Evolutionary conservation across 192 early-diverging fungal species (phyloP), one percentile per base, ranked within the genome.

Genomic region (Entophlyctis luteolus): DNA sequence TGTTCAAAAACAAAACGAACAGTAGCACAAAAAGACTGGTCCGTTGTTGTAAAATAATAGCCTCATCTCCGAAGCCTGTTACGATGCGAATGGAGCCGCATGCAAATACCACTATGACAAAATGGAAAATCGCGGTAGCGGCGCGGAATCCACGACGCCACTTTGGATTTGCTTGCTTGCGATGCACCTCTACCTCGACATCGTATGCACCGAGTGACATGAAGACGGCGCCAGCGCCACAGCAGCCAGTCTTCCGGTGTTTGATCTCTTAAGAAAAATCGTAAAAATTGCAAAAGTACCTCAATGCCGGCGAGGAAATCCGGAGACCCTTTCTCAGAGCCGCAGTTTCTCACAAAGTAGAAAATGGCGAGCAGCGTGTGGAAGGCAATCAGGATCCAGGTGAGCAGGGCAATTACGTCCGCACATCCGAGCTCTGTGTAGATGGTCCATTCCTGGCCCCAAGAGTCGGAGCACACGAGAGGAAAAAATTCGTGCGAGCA

Each of bases 241-340:
- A 82, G 67, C 77, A 82, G 27, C 77, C 77, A 68, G 71, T 63
- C 60, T 63, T 8, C 1, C 16, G 2, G 28, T 60, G 20, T 57
- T 12, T n/a, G n/a, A n/a, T n/a, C n/a, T n/a, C n/a, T n/a, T n/a
- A n/a, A 49, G 8, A 2, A 0, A 47, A 55, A 55, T 18, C 0
- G 1, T 0, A 55, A 22, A 48, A 48, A 3, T 34, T 33, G n/a
- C 4, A 48, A 32, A 2, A 5, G 16, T 8, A 63, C 78, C 58
- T 82, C 80, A 49, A 75, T 71, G 4, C 80, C 80, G 10, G 75
- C 75, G 29, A 82, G 50, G 48, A 77, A 82, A n/a, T 74, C 77
- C 2, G 60, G 60, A 47, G 23, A 29, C 4, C 65, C 67, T 37
- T 73, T 60, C 49, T 75, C 62, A 25, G 49, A 49, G 2, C 65